phyloP scores from a whole-genome alignment of 192 early-diverging fungal genomes.

The Gigaspora rosea region DNA sequence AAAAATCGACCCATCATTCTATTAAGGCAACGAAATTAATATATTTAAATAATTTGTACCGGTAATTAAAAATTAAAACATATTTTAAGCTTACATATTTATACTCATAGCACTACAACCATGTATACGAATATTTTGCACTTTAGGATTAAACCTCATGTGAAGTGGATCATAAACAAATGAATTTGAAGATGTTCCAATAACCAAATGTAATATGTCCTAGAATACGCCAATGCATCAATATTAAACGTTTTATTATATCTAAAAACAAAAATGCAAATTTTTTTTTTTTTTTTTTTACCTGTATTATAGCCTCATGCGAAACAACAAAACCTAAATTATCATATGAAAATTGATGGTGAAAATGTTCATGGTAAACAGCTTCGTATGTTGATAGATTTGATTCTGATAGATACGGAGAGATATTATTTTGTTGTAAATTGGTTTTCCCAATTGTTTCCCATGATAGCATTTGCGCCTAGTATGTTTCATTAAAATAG shows the following conservation, averaged over 20 bases:
- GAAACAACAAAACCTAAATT: not conserved
- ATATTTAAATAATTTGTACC: not conserved
- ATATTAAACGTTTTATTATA: too few relatives aligned
- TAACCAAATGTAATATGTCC: constrained; percentile 3
- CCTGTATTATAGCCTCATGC: not conserved
- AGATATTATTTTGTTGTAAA: not conserved
- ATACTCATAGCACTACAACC: constrained; percentile 28
- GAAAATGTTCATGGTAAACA: constrained; percentile 14
- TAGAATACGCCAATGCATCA: too few relatives aligned
- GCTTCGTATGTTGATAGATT: constrained; percentile 13
- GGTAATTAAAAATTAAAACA: not conserved
- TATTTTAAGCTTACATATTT: constrained; percentile 8
- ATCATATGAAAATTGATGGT: constrained; percentile 5
- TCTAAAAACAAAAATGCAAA: too few relatives aligned
- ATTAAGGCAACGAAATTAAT: not conserved
- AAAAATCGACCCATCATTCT: constrained; percentile 15
- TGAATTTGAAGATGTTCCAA: constrained; percentile 16
- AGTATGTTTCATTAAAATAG: too few relatives aligned
- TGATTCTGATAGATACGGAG: constrained; percentile 25
- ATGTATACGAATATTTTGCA: constrained; percentile 9
- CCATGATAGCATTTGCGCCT: constrained; percentile 21
- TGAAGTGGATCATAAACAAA: constrained; percentile 19
- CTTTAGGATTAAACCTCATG: constrained; percentile 3
- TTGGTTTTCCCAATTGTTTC: constrained; percentile 7
- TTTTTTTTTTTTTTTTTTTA: too few relatives aligned